A percentile compares a stretch with the other conserved stretches of the same genome.
phyloP scores from a whole-genome alignment of 768 basidiomycete genomes.

The Russula olivacea region DNA sequence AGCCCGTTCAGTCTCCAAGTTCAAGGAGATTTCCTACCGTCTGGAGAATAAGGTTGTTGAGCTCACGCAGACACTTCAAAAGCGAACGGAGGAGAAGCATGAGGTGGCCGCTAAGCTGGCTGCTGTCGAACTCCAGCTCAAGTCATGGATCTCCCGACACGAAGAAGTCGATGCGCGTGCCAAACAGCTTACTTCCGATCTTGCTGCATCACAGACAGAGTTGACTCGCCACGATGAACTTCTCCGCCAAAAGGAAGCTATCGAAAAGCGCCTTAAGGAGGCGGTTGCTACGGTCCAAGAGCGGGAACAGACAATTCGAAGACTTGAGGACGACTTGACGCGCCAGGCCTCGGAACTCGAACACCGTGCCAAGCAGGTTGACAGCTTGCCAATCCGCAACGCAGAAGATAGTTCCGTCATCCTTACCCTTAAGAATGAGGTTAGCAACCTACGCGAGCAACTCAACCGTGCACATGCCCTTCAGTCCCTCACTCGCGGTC shows the following conservation, averaged over 20 bases:
- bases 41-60: constrained; percentile 99
- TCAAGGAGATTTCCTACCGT: constrained; percentile 97
- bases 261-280: constrained; percentile 79
- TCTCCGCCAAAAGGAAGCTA: constrained; percentile 64
- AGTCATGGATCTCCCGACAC: constrained; percentile 78
- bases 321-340: constrained; percentile 70
- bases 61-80: constrained; percentile 90
- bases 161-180: constrained; percentile 77
- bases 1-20: constrained; percentile 94
- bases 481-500: constrained; percentile 72
- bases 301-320: constrained; percentile 79
- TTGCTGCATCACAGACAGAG: constrained; percentile 68
- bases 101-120: constrained; percentile 68
- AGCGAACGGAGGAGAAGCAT: constrained; percentile 86
- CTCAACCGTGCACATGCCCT: constrained; percentile 93
- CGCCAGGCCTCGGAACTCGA: constrained; percentile 74
- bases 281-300: constrained; percentile 64
- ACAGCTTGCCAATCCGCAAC: constrained; percentile 55
- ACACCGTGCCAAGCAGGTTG: constrained; percentile 63
- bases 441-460: constrained; percentile 88
- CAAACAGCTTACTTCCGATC: constrained; percentile 63
- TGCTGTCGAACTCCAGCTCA: constrained; percentile 79
- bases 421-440: constrained; percentile 83
- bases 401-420: constrained; percentile 86
- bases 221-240: constrained; percentile 67